Evolutionary conservation across 1,284 basidiomycete genomes (phyloP), one percentile per base, ranked within the genome.

Genomic region (Tilletiaria anomala): DNA sequence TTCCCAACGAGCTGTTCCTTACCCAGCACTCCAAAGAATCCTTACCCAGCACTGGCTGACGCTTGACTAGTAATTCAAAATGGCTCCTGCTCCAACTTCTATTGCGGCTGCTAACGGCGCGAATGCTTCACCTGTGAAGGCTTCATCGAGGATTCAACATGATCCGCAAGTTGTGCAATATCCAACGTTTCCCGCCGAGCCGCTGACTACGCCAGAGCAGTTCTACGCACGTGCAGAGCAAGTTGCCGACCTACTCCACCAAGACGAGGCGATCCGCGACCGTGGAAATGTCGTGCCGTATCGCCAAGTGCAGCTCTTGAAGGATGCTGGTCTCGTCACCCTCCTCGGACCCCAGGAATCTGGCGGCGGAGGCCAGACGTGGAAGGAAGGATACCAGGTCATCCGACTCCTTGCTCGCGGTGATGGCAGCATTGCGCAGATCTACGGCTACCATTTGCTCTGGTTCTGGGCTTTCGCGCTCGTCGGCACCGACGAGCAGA

Each of bases 221-320:
- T 59, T 56, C 44, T 55, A 47, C 24, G 42, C 40, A 6, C 53
- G 62, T 14, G 62, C 62, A n/a, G 45, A 60, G 22, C 48, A 65
- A 29, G 61, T 65, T 19, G 47, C 58, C 1, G 47, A 51, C 16
- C 51, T 65, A 3, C 50, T 65, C 18, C 56, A 54, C 43, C 36
- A 47, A 19, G 62, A 63, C 41, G 62, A 61, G 37, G 55, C 59
- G 14, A 50, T 55, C 42, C 51, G 62, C 12, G 62, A 65, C 45
- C 53, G 56, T 3, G 51, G 54, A 31, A 65, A 65, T 32, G 58
- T 61, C n/a, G 56, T 65, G 1, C 62, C 62, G 10, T 55, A 57
- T 44, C 48, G 57, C 12, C 61, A 65, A 37, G 55, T 65, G 3
- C 61, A 65, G 46, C 54, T 65, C 12, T 51, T 65, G 31, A 65